Conservation (phyloP, 441 rosid genomes). For the Theobroma grandiflorum region DNA sequence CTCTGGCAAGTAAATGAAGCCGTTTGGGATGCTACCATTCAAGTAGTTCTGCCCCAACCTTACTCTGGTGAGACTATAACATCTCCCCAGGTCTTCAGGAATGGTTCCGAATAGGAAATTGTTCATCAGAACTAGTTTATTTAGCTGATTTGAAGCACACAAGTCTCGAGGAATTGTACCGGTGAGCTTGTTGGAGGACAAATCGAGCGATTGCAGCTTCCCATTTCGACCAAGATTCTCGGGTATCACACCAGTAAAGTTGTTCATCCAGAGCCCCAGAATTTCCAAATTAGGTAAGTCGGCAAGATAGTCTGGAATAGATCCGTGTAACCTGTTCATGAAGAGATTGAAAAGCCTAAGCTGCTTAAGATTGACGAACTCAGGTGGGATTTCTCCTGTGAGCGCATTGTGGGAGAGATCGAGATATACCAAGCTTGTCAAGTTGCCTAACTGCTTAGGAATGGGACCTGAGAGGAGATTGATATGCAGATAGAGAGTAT, state of each 20-base stretch:
- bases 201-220: slow-evolving; percentile 53
- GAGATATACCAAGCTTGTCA: slow-evolving; percentile 49
- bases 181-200: slow-evolving; percentile 64
- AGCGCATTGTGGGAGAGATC: slow-evolving; percentile 60
- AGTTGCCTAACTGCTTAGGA: slow-evolving; percentile 54
- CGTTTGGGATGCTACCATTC: slow-evolving; percentile 55
- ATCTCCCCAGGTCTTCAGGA: slow-evolving; percentile 49
- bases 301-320: slow-evolving; percentile 51
- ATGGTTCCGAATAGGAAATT: slow-evolving; percentile 58
- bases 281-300: slow-evolving; percentile 50
- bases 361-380: slow-evolving; percentile 45
- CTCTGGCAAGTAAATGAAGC: slow-evolving; percentile 57
- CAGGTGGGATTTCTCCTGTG: slow-evolving; percentile 54
- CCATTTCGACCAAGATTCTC: slow-evolving; percentile 49
- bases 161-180: slow-evolving; percentile 50
- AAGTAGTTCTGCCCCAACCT: slow-evolving; percentile 61
- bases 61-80: slow-evolving; percentile 50
- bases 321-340: slow-evolving; percentile 60
- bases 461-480: slow-evolving; percentile 53
- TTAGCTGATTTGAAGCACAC: slow-evolving; percentile 46
- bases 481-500: slow-evolving; percentile 49
- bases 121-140: slow-evolving; percentile 44
- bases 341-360: slow-evolving; percentile 57
- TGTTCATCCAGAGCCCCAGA: slow-evolving; percentile 56
- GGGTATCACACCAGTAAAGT: slow-evolving; percentile 61